These are phyloP conservation scores for Ceratocystis cacaofunesta DNA, from an alignment of 2,329 filamentous ascomycete genomes.

Conservation along the genomic window DNA sequence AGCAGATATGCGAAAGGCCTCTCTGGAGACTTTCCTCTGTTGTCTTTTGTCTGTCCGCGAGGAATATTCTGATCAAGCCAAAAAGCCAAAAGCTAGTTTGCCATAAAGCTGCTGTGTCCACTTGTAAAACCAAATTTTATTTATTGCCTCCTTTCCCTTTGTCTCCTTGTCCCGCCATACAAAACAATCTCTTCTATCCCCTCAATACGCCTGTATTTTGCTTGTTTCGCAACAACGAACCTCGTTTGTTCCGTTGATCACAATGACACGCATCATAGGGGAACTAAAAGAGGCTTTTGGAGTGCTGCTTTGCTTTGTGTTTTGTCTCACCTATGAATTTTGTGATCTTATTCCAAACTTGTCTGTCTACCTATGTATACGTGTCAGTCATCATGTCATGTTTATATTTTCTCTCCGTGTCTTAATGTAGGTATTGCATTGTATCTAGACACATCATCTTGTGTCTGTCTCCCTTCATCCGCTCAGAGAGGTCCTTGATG, in stretches of 20 bases:
- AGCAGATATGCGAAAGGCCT: too few species aligned
- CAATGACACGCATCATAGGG: conserved; percentile 9
- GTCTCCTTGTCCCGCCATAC: too few species aligned
- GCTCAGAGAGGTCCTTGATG: too few species aligned
- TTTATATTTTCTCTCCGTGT: too few species aligned
- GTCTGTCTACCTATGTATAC: background rate
- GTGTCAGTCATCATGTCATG: background rate
- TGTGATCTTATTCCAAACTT: background rate
- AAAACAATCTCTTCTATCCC: too few species aligned
- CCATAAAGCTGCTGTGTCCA: too few species aligned
- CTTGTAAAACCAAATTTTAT: too few species aligned
- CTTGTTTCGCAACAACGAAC: background rate
- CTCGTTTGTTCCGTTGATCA: background rate
- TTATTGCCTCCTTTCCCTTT: background rate
- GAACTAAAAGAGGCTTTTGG: conserved; percentile 7
- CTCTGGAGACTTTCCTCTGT: conserved; percentile 22
- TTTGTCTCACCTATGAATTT: background rate
- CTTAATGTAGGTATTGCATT: too few species aligned
- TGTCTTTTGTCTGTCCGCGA: conserved; percentile 19
- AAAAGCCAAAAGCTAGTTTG: too few species aligned
- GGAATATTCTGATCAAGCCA: background rate
- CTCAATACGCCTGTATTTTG: too few species aligned
- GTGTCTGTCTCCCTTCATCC: too few species aligned
- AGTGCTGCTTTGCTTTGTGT: conserved; percentile 10
- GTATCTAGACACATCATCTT: too few species aligned